A percentile compares a stretch with the other conserved stretches of the same genome.
Conservation (phyloP, 2,329 filamentous ascomycete genomes). For the Aschersonia sp. region DNA sequence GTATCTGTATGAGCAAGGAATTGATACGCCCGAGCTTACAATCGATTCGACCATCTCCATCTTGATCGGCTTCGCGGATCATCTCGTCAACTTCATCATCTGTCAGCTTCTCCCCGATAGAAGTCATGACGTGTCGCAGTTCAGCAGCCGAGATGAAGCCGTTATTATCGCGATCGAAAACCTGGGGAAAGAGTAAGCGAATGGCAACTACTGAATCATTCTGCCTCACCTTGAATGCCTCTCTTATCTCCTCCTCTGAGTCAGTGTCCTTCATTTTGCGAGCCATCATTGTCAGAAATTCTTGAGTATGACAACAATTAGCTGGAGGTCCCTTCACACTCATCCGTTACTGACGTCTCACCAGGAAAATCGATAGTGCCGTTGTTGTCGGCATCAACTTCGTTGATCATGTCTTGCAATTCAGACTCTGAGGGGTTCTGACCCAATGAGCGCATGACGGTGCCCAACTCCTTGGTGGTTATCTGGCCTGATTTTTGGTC, state of each 20-base stretch:
- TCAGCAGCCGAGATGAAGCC: conserved; percentile 83
- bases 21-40: conserved; percentile 37
- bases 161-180: conserved; percentile 83
- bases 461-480: conserved; percentile 80
- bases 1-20: conserved; percentile 1
- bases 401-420: conserved; percentile 88
- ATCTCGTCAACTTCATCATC: conserved; percentile 88
- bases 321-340: not conserved
- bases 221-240: conserved; percentile 61
- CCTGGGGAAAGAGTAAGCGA: conserved; percentile 22
- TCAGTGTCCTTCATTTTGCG: conserved; percentile 91
- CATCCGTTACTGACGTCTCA: conserved; percentile 24
- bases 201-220: not conserved
- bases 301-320: not conserved
- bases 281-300: conserved; percentile 89
- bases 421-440: conserved; percentile 86
- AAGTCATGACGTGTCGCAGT: conserved; percentile 82
- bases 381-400: conserved; percentile 85
- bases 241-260: conserved; percentile 79
- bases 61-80: conserved; percentile 83
- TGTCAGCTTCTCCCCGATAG: conserved; percentile 80
- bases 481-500: conserved; percentile 52
- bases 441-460: conserved; percentile 79
- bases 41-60: conserved; percentile 77
- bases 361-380: conserved; percentile 85